Percentiles rank a stretch among this genome's conserved stretches.
Evolutionary conservation across 371 early-diverging fungal genomes (phyloP).

Genomic region (Saksenaea vasiformis): DNA sequence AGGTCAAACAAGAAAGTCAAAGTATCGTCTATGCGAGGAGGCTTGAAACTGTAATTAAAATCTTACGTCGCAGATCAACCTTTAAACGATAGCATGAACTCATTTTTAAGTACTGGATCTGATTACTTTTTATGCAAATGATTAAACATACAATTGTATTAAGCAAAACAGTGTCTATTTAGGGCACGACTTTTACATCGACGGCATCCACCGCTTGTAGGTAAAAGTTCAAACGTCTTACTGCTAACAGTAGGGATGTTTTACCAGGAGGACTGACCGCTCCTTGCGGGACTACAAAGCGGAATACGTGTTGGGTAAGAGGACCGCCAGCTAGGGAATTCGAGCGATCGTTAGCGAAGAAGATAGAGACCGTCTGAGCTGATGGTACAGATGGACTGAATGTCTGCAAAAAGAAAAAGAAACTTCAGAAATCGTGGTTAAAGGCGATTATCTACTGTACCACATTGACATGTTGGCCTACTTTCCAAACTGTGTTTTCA

Average conservation of each 20-base stretch:
- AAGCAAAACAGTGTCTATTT: background rate
- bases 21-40: background rate
- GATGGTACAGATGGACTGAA: conserved; percentile 10
- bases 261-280: conserved; percentile 19
- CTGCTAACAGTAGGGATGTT: conserved; percentile 36
- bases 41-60: too few species aligned
- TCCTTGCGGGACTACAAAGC: conserved; percentile 27
- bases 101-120: too few species aligned
- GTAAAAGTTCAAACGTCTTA: conserved; percentile 27
- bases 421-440: background rate
- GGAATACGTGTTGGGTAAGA: conserved; percentile 18
- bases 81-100: too few species aligned
- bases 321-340: conserved; percentile 28
- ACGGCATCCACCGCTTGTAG: conserved; percentile 35
- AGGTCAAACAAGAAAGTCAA: background rate
- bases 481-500: conserved; percentile 30
- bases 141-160: too few species aligned
- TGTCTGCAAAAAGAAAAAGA: conserved; percentile 6
- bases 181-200: conserved; percentile 18
- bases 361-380: conserved; percentile 29
- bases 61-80: too few species aligned
- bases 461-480: conserved; percentile 40
- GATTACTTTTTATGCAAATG: too few species aligned
- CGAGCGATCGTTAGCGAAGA: conserved; percentile 28
- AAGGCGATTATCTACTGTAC: conserved; percentile 1